Conservation (phyloP, 139 green algal genomes). For the Volvox reticuliferus region DNA sequence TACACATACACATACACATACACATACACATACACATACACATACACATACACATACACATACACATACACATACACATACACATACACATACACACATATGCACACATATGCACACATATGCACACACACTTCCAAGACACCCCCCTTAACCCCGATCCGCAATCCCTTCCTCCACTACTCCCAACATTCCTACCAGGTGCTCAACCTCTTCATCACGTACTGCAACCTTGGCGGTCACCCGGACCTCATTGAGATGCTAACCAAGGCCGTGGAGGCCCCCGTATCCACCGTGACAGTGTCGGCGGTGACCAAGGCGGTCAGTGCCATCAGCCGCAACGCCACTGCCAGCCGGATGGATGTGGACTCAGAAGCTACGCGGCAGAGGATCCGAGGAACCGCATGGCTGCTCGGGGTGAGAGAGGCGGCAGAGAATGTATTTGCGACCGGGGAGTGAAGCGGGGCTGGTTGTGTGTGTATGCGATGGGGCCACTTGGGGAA, state of each 20-base stretch:
- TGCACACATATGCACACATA: too few relatives aligned
- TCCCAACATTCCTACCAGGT: not conserved
- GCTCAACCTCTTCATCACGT: conserved; percentile 9
- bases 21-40: too few relatives aligned
- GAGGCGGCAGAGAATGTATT: not conserved
- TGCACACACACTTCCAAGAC: too few relatives aligned
- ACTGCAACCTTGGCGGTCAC: not conserved
- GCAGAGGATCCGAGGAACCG: conserved; percentile 9
- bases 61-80: too few relatives aligned
- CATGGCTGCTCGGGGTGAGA: conserved; percentile 39
- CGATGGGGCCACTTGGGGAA: not conserved
- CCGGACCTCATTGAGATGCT: not conserved
- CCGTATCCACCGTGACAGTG: not conserved
- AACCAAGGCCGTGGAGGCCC: not conserved
- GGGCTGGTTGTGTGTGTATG: not conserved
- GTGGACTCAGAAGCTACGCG: not conserved
- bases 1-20: too few relatives aligned
- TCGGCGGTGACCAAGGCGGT: not conserved
- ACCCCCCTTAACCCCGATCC: not conserved
- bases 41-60: too few relatives aligned
- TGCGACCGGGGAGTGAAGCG: not conserved
- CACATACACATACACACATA: too few relatives aligned
- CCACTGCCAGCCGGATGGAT: not conserved
- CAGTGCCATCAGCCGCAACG: not conserved
- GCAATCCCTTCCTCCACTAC: not conserved